Evolutionary conservation across 306 rosid genomes (phyloP).

Genomic region (Cucurbita maxima): DNA sequence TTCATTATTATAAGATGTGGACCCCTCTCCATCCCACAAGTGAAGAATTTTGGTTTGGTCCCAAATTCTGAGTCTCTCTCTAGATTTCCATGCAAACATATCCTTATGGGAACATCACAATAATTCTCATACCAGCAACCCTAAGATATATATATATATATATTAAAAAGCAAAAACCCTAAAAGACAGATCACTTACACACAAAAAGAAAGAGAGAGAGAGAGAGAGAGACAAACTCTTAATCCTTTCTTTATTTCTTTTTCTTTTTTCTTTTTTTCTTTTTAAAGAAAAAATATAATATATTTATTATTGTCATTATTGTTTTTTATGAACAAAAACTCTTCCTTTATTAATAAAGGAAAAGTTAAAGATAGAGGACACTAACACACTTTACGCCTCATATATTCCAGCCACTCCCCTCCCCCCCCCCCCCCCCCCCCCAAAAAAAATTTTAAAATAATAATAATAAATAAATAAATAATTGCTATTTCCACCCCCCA

Average conservation of each 20-base stretch:
- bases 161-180: background rate
- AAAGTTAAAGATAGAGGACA: slow-evolving; percentile 4
- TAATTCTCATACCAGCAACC: too few species aligned
- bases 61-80: background rate
- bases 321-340: background rate
- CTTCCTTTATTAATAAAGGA: slow-evolving; percentile 6
- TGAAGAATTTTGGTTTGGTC: slow-evolving; percentile 1
- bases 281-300: background rate
- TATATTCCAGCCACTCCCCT: background rate
- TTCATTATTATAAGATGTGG: slow-evolving; percentile 6
- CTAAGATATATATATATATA: too few species aligned
- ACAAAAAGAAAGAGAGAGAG: background rate
- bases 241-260: background rate
- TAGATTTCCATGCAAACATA: background rate
- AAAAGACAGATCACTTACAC: background rate
- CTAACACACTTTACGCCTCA: slow-evolving; percentile 4
- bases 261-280: too few species aligned
- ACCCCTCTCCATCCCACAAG: background rate
- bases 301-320: background rate
- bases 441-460: too few species aligned
- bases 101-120: background rate
- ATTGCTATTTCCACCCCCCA: background rate
- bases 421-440: background rate
- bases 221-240: background rate
- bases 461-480: too few species aligned